Evolutionary conservation across 2,329 filamentous ascomycete genomes (phyloP), one percentile per base, ranked within the genome.

Genomic region (Waltergamsia citrina): DNA sequence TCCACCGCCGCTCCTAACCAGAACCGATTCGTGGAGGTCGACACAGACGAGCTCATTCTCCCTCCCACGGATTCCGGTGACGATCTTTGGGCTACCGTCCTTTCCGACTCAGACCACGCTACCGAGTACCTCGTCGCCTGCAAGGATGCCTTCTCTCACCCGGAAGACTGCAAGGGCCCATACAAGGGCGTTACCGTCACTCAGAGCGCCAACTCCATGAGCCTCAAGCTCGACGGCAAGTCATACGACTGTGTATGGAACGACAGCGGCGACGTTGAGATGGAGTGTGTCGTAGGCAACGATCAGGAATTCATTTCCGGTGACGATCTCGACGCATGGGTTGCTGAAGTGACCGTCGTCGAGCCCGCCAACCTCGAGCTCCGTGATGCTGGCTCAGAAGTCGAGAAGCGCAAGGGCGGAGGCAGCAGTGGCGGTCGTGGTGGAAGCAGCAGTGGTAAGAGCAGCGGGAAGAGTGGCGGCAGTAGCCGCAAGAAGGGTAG

Each of bases 101-200:
- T 49, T 17, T 47, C 42, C 4, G 37, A 39, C 23, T 34, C 36
- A 4, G 38, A 29, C 2, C 42, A 43, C 20, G 41, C 32, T 14
- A 49, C 46, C 1, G 34, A 49, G 24, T 49, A 49, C 22, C 38
- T 49, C 4, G 37, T 49, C 3, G 47, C 45, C 4, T 49, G 47
- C 4, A 38, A 45, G 9, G 43, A 45, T 16, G 33, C 39, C 17
- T 43, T 48, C 3, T 22, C 20, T 11, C 31, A 33, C 3, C 33
- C 45, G 3, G 43, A 48, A 4, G 40, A 35, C 0, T 49, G 47
- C 36, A 38, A 39, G 7, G 44, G 44, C 4, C 41, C 46, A 9
- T 49, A 43, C 8, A 41, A 34, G 0, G 45, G 43, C 0, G 29
- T 49, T 0, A 49, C 47, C 0, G 37, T 43, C 19, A 49, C 47